Conservation (phyloP, 177 flowering plant species). For the Telopea speciosissima region DNA sequence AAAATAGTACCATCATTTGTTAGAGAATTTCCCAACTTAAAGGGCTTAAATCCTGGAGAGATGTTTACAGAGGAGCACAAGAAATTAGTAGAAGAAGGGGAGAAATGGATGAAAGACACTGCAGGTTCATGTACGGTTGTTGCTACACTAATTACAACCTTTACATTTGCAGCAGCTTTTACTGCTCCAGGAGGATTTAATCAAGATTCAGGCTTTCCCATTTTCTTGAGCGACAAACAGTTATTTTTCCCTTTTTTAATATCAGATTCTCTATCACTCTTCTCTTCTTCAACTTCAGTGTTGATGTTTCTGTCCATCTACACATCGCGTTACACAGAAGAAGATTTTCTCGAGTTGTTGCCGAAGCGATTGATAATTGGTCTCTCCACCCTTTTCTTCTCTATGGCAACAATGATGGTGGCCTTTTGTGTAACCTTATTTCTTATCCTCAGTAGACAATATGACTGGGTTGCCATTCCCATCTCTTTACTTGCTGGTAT, state of each 20-base stretch:
- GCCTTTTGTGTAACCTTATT: constrained; percentile 12
- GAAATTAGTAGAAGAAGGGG: constrained; percentile 11
- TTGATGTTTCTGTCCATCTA: constrained; percentile 20
- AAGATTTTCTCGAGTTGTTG: constrained; percentile 12
- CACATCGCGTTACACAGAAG: constrained; percentile 18
- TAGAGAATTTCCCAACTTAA: not conserved
- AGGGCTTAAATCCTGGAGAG: not conserved
- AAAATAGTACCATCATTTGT: not conserved
- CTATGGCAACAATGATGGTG: constrained; percentile 16
- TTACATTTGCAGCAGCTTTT: not conserved
- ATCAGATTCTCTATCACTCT: constrained; percentile 11
- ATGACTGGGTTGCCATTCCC: not conserved
- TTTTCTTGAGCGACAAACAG: not conserved
- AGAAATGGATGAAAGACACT: constrained; percentile 15
- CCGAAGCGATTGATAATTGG: constrained; percentile 14
- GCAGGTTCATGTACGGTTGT: constrained; percentile 7
- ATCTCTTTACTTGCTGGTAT: constrained; percentile 7
- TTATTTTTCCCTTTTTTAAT: not conserved
- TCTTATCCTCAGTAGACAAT: constrained; percentile 2
- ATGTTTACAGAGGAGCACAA: constrained; percentile 8
- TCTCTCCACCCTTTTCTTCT: constrained; percentile 15
- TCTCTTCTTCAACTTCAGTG: constrained; percentile 14
- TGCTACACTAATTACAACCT: too few relatives aligned
- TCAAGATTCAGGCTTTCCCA: not conserved
- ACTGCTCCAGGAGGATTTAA: constrained; percentile 10